Percentiles rank a stretch among this genome's conserved stretches.
phyloP scores from a whole-genome alignment of 2,329 filamentous ascomycete species.

The Neonectria hederae region DNA sequence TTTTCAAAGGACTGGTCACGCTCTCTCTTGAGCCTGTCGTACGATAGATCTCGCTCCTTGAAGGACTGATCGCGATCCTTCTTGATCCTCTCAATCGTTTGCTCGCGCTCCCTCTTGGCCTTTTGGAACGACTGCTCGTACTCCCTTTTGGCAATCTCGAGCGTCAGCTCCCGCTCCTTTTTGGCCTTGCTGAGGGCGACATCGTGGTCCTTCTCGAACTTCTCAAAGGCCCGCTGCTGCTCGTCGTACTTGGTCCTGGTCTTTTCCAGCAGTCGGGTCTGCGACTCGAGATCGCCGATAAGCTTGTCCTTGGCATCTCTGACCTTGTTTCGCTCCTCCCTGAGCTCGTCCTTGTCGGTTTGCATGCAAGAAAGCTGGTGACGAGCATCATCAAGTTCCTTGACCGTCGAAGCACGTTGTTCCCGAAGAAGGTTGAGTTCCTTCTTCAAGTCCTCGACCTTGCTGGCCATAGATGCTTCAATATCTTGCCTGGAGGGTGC shows the following conservation, averaged over 20 bases:
- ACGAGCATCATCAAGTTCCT: slow-evolving; percentile 39
- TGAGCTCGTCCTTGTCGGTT: slow-evolving; percentile 41
- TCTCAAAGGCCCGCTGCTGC: slow-evolving; percentile 28
- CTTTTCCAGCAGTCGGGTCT: slow-evolving; percentile 22
- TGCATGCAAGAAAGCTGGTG: slow-evolving; percentile 36
- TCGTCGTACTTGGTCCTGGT: slow-evolving; percentile 29
- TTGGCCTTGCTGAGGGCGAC: slow-evolving; percentile 30
- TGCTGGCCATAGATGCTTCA: slow-evolving; percentile 31
- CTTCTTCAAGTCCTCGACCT: slow-evolving; percentile 37
- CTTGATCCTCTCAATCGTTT: slow-evolving; percentile 26
- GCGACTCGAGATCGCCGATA: slow-evolving; percentile 32
- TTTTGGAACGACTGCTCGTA: slow-evolving; percentile 22
- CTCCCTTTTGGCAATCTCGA: slow-evolving; percentile 37
- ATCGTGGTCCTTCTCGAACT: slow-evolving; percentile 35
- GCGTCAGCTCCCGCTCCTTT: slow-evolving; percentile 29
- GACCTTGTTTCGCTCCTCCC: slow-evolving; percentile 38
- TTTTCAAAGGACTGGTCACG: slow-evolving; percentile 27
- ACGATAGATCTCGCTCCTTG: slow-evolving; percentile 24
- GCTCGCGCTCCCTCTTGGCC: slow-evolving; percentile 34
- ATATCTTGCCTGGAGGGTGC: slow-evolving; percentile 35
- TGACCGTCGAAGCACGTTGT: slow-evolving; percentile 35
- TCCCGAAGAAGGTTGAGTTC: slow-evolving; percentile 34
- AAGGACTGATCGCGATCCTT: slow-evolving; percentile 21
- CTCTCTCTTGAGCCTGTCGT: slow-evolving; percentile 38
- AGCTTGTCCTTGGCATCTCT: slow-evolving; percentile 36